These are phyloP conservation scores for Pichia cephalocereana DNA, from an alignment of 805 yeast species.

Conservation along the genomic window DNA sequence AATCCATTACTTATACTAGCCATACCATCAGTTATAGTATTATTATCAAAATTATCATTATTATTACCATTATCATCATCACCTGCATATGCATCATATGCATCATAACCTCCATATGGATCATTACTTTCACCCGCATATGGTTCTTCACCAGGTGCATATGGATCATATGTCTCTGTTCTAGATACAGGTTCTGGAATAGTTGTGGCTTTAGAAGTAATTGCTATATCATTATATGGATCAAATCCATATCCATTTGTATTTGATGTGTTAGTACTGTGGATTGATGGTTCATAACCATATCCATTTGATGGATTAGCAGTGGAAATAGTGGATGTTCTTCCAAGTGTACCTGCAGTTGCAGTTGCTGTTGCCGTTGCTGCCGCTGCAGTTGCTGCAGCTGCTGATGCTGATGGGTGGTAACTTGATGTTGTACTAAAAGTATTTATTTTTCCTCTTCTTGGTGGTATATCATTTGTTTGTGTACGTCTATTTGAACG, in stretches of 20 bases:
- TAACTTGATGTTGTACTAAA: neutral
- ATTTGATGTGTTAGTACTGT: slow-evolving; percentile 2
- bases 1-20: slow-evolving; percentile 1
- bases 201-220: neutral
- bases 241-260: slow-evolving; percentile 9
- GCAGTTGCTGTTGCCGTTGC: neutral
- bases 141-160: slow-evolving; percentile 15
- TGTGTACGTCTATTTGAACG: neutral
- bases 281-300: slow-evolving; percentile 5
- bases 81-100: neutral
- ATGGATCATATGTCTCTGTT: slow-evolving; percentile 16
- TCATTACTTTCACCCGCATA: neutral
- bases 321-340: neutral
- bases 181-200: neutral
- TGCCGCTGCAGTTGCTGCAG: neutral
- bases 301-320: neutral
- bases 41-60: neutral
- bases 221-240: slow-evolving; percentile 14
- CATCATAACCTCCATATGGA: slow-evolving; percentile 1
- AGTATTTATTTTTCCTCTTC: slow-evolving; percentile 3
- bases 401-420: neutral
- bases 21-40: neutral
- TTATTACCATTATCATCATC: neutral
- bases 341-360: neutral
- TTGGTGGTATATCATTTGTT: neutral